Conservation (phyloP, 495 filamentous ascomycete genomes). For the Neurospora sp. region DNA sequence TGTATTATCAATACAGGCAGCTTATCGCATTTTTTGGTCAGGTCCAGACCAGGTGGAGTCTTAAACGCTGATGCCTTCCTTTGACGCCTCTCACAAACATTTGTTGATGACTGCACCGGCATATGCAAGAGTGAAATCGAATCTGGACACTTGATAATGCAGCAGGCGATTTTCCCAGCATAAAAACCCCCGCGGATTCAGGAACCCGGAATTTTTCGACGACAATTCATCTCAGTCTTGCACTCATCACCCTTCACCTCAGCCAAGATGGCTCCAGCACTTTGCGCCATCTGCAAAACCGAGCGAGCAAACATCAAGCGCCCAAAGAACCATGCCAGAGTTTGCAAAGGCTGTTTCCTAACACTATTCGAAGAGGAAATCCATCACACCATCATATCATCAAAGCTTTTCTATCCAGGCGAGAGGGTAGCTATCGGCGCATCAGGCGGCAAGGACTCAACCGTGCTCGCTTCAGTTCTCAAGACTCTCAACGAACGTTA, state of each 20-base stretch:
- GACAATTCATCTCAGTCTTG: neutral
- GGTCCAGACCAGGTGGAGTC: neutral
- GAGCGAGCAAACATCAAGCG: constrained; percentile 79
- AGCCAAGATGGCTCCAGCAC: constrained; percentile 36
- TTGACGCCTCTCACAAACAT: neutral
- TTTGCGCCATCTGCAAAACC: constrained; percentile 65
- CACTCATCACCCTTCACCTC: neutral
- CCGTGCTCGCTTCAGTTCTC: constrained; percentile 85
- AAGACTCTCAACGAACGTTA: constrained; percentile 91
- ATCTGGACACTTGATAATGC: neutral
- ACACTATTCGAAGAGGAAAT: constrained; percentile 82
- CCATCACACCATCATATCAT: constrained; percentile 77
- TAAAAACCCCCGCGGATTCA: neutral
- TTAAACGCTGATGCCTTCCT: neutral
- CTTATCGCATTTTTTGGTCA: neutral
- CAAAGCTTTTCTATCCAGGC: constrained; percentile 68
- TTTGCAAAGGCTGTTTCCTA: constrained; percentile 85
- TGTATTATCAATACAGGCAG: neutral
- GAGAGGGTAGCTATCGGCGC: constrained; percentile 91
- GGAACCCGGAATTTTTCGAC: neutral
- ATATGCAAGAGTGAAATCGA: neutral
- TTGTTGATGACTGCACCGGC: neutral
- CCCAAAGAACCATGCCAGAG: constrained; percentile 84
- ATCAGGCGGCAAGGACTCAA: constrained; percentile 95
- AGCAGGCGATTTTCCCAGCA: neutral